phyloP scores from a whole-genome alignment of 192 early-diverging fungal genomes.

The Gamsiella multidivaricata region DNA sequence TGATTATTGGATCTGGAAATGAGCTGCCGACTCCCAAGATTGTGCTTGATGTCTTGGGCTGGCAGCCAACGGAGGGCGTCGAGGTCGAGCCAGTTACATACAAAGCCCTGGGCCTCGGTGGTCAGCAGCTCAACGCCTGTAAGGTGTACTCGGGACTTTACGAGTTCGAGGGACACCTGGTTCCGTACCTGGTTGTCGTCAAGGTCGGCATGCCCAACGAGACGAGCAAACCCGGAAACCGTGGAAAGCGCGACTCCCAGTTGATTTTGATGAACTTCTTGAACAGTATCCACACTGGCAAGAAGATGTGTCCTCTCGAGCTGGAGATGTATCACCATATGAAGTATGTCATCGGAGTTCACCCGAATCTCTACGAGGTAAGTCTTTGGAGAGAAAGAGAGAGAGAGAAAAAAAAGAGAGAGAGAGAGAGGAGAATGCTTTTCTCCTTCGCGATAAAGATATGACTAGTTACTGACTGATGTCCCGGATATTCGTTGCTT shows the following conservation, averaged over 20 bases:
- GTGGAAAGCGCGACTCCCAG: constrained; percentile 91
- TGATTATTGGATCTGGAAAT: constrained; percentile 86
- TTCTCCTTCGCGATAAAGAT: too few relatives aligned
- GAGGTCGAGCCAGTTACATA: constrained; percentile 75
- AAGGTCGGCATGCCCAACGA: constrained; percentile 83
- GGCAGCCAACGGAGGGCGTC: constrained; percentile 57
- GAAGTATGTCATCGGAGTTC: constrained; percentile 86
- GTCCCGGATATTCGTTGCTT: too few relatives aligned
- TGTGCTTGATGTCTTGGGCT: constrained; percentile 80
- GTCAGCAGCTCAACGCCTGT: constrained; percentile 82
- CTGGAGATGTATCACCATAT: constrained; percentile 87
- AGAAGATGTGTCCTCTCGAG: constrained; percentile 82
- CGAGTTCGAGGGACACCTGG: constrained; percentile 76
- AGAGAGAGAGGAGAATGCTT: too few relatives aligned
- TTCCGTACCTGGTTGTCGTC: constrained; percentile 84
- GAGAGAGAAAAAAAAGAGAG: neutral
- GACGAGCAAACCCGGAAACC: constrained; percentile 79
- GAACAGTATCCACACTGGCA: constrained; percentile 81
- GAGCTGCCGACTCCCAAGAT: constrained; percentile 86
- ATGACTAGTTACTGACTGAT: too few relatives aligned
- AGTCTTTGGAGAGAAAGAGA: neutral
- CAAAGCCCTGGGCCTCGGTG: constrained; percentile 82
- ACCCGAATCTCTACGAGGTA: constrained; percentile 81
- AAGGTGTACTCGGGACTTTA: constrained; percentile 88
- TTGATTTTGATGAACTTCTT: constrained; percentile 88